A percentile compares a stretch with the other conserved stretches of the same genome.
Evolutionary conservation across 192 early-diverging fungal genomes (phyloP).

Genomic region (Entomortierella beljakovae): DNA sequence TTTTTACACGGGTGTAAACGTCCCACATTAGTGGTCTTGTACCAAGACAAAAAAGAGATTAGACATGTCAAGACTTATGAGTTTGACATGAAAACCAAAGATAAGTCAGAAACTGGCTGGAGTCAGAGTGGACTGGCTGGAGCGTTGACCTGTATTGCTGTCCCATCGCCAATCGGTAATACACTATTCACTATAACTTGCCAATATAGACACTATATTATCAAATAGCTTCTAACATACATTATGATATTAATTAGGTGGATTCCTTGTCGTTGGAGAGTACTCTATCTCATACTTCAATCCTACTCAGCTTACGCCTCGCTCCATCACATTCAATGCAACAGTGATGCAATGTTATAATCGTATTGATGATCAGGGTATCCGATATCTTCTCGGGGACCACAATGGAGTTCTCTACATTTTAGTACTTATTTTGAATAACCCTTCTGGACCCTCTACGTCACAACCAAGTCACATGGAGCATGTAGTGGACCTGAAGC

Average conservation of each 20-base stretch:
- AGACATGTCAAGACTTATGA: conserved; percentile 69
- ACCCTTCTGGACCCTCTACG: conserved; percentile 10
- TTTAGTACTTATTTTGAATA: conserved; percentile 55
- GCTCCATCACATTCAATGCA: conserved; percentile 56
- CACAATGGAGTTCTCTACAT: conserved; percentile 71
- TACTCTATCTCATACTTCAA: conserved; percentile 66
- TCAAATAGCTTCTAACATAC: conserved; percentile 21
- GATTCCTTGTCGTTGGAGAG: conserved; percentile 66
- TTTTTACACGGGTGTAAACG: conserved; percentile 50
- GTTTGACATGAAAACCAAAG: conserved; percentile 61
- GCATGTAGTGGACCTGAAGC: conserved; percentile 45
- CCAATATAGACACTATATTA: background rate
- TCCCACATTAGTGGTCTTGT: conserved; percentile 67
- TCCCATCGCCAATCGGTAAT: conserved; percentile 60
- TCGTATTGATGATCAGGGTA: conserved; percentile 62
- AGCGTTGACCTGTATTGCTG: conserved; percentile 66
- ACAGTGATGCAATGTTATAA: conserved; percentile 66
- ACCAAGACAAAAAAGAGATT: conserved; percentile 64
- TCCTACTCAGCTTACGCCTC: conserved; percentile 15
- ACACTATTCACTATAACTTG: background rate
- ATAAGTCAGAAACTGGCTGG: conserved; percentile 48
- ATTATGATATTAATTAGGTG: conserved; percentile 45
- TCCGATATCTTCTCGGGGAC: conserved; percentile 80
- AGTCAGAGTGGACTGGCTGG: conserved; percentile 58
- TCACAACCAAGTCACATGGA: background rate